Evolutionary conservation across 768 basidiomycete species (phyloP), one percentile per base, ranked within the genome.

Genomic region (Boletus sp.): DNA sequence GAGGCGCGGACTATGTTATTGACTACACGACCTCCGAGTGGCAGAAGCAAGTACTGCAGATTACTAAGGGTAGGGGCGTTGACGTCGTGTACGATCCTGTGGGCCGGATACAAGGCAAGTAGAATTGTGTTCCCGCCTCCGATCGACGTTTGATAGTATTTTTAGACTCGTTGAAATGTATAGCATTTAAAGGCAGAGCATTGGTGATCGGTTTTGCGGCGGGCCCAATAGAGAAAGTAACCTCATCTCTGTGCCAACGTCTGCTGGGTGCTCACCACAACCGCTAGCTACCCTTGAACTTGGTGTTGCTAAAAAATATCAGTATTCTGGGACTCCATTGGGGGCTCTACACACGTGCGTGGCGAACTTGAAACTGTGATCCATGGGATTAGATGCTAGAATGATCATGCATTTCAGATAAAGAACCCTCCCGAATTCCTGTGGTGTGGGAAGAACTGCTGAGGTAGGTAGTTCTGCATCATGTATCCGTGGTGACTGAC

Each of bases 131-230:
- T 33, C 11, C 49, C 39, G 39, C 5, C 11, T 4, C 20, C 50
- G 24, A 51, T 11, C 37, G 55, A 12, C 1, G n/a, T 33, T 32
- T 58, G 37, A 54, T 41, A 2, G 30, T 17, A 35, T 48, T 47
- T 54, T 12, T 45, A 91, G 94, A 92, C 69, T 88, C 82, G 47
- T 68, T 98, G 55, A 98, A 95, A 69, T 96, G 94, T 69, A 91
- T 94, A 55, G 90, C 89, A 1, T 98, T 95, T 87, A 94, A 95
- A 70, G 94, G 95, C 1, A 83, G 96, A 14, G 87, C 90, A 1
- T 65, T 99, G 11, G 90, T 98, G n/a, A 87, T 99, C 50, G 97
- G 96, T 7, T 98, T 64, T 52, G 65, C 56, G 8, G 62, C 62
- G 0, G 73, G 73, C 2, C 20, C 2, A 15, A 64, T 67, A 55